Evolutionary conservation across 352 stramenopile genomes (phyloP), one percentile per base, ranked within the genome.

Genomic region (Globisporangium perplexum): DNA sequence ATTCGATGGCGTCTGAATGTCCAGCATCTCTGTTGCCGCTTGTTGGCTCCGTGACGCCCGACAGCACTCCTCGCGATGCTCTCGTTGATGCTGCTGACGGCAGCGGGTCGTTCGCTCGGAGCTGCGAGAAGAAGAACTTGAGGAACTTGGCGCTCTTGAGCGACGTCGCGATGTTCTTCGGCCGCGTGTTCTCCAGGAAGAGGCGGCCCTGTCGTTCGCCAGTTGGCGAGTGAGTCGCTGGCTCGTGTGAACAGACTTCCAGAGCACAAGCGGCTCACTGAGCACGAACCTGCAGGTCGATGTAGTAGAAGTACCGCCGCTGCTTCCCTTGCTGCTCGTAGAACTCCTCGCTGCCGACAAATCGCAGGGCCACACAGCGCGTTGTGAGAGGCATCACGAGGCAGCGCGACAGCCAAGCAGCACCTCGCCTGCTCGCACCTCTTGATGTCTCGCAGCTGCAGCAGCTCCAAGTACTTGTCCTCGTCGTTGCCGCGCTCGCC

Each of bases 141-240:
- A 93, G 60, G 48, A 93, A 93, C 58, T 90, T 90, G 68, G 71
- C 63, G 48, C 79, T 90, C 45, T 93, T 93, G 17, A 93, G 63
- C 7, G 76, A 90, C 50, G 83, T 93, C 36, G 83, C 83, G 18
- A 93, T 90, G 70, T 90, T 93, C 60, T 93, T 93, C 11, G 83
- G 83, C 12, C 73, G 69, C 8, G 77, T 90, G 66, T 93, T 71
- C 66, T 93, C 83, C 14, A 90, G 52, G 45, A 90, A 90, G 39
- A 93, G 49, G 5, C 81, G 79, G 0, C 83, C 83, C 72, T 90
- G 48, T 22, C 8, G 1, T 1, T 17, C 4, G 4, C 2, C 7
- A 18, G 11, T 14, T 42, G 36, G 3, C 10, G 15, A 35, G 15
- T 39, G 14, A 17, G 26, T 39, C 26, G 17, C 6, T 39, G 24